These are phyloP conservation scores for Dendrobium nobile DNA, from an alignment of 106 monocot species.

Conservation along the genomic window DNA sequence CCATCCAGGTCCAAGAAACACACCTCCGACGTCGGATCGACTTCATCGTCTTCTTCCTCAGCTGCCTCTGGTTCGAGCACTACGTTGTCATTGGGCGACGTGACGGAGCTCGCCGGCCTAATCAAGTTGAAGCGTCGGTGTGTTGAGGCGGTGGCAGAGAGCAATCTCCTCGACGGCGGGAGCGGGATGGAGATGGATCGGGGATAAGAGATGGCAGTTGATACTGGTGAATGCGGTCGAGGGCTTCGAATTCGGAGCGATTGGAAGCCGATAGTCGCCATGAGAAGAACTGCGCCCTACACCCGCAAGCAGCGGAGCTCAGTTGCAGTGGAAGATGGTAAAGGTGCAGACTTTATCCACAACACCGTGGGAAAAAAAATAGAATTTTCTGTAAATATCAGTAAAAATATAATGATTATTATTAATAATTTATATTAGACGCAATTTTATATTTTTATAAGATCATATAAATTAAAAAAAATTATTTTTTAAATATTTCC, in stretches of 20 bases:
- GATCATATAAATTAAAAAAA: no score
- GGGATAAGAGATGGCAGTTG: constrained; percentile 5
- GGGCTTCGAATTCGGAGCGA: constrained; percentile 16
- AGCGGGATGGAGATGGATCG: constrained; percentile 11
- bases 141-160: neutral
- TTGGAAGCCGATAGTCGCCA: constrained; percentile 25
- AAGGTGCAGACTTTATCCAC: neutral
- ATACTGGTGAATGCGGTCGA: neutral
- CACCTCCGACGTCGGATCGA: constrained; percentile 62
- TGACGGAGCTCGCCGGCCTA: constrained; percentile 13
- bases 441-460: no score
- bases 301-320: neutral
- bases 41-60: constrained; percentile 27
- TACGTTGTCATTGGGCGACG: neutral
- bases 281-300: neutral
- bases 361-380: no score
- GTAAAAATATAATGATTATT: no score
- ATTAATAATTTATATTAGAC: no score
- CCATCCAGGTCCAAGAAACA: constrained; percentile 59
- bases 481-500: no score
- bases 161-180: neutral
- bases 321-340: neutral
- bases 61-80: constrained; percentile 7
- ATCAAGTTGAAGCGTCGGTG: constrained; percentile 8
- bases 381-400: no score